These are phyloP conservation scores for Lepidium didymum DNA, from an alignment of 345 rosid species.

Conservation along the genomic window DNA sequence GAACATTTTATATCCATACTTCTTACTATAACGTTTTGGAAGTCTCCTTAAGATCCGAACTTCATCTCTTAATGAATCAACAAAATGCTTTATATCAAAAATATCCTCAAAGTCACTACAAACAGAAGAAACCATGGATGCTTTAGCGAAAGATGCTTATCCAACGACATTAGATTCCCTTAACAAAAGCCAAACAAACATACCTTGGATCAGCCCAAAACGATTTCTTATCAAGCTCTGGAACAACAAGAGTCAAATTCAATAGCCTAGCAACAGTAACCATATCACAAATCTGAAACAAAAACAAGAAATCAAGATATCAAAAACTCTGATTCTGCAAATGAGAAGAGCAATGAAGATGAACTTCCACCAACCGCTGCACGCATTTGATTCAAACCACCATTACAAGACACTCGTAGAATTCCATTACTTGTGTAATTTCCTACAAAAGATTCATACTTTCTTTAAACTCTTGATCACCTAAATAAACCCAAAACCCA, in stretches of 20 bases:
- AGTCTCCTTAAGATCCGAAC: constrained; percentile 62
- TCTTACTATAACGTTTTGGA: constrained; percentile 57
- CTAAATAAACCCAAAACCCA: neutral
- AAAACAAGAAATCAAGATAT: neutral
- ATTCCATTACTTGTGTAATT: constrained; percentile 72
- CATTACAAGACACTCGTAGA: constrained; percentile 76
- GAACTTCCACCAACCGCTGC: constrained; percentile 53
- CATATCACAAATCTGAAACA: constrained; percentile 81
- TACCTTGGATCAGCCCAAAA: constrained; percentile 98
- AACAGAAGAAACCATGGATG: neutral
- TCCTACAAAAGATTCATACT: constrained; percentile 35
- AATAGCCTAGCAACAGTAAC: constrained; percentile 71
- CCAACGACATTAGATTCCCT: neutral
- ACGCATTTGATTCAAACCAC: constrained; percentile 96
- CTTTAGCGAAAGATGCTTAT: constrained; percentile 1
- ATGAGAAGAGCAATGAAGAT: neutral
- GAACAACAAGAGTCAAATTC: constrained; percentile 89
- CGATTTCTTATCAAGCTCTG: constrained; percentile 91
- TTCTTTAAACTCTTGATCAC: neutral
- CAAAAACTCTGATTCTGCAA: neutral
- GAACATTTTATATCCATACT: constrained; percentile 41
- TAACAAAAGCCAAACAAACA: neutral
- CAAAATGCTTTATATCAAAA: constrained; percentile 76
- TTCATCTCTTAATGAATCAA: constrained; percentile 81
- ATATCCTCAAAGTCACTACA: constrained; percentile 91